Conservation (phyloP, 148 eudicot genomes). For the Talinum fruticosum region DNA sequence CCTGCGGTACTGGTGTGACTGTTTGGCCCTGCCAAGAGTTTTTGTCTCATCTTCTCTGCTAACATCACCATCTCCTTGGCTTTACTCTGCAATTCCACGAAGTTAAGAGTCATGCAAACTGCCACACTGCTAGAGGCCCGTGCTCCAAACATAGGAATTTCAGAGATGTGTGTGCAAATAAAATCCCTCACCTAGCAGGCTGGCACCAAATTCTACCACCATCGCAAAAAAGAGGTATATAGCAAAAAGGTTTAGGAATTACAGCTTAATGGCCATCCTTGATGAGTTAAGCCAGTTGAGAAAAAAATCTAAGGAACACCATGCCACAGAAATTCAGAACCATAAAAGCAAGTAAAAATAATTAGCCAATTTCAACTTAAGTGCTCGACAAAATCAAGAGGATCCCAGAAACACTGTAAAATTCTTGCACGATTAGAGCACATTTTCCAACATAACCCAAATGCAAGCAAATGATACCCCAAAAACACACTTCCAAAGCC, state of each 20-base stretch:
- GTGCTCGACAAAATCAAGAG: neutral
- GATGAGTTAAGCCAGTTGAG: neutral
- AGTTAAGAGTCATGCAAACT: neutral
- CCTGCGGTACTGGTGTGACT: conserved; percentile 44
- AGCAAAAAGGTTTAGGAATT: neutral
- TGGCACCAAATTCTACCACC: neutral
- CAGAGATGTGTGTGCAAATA: neutral
- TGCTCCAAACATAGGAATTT: no score
- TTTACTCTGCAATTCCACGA: conserved; percentile 55
- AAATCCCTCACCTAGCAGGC: neutral
- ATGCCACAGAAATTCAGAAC: neutral
- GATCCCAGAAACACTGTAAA: neutral
- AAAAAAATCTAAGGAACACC: no score
- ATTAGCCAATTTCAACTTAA: no score
- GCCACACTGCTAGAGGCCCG: neutral
- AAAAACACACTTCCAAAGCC: neutral
- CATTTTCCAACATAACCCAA: neutral
- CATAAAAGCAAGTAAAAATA: neutral
- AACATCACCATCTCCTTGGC: conserved; percentile 98
- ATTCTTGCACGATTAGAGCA: neutral
- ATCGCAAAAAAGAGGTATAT: neutral
- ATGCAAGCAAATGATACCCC: neutral
- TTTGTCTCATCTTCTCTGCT: conserved; percentile 92
- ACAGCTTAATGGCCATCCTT: neutral
- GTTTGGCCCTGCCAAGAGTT: conserved; percentile 71